phyloP scores from a whole-genome alignment of 768 basidiomycete species.

The Butyriboletus loyo region DNA sequence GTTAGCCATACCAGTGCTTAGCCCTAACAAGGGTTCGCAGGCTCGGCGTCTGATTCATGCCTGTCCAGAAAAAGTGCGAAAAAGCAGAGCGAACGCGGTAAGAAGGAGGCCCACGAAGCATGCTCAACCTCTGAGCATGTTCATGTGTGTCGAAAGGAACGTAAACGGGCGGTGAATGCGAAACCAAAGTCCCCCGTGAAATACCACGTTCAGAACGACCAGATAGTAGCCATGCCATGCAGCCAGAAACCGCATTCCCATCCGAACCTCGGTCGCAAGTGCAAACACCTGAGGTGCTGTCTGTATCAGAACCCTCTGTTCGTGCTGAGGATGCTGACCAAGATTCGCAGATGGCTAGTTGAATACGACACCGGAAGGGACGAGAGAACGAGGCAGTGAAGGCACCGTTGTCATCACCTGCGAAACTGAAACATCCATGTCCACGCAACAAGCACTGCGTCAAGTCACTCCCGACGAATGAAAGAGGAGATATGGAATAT shows the following conservation, averaged over 20 bases:
- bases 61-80: constrained; percentile 1
- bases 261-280: not conserved
- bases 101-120: not conserved
- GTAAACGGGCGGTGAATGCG: not conserved
- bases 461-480: not conserved
- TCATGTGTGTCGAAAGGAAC: not conserved
- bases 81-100: not conserved
- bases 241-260: not conserved
- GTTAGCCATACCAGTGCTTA: no score
- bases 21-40: no score
- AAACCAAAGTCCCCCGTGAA: not conserved
- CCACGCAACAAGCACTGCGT: not conserved
- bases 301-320: not conserved
- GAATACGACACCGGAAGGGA: not conserved
- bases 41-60: no score
- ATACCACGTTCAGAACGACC: constrained; percentile 14
- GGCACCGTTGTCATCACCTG: not conserved
- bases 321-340: not conserved
- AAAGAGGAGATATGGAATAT: not conserved
- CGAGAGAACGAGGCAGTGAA: not conserved
- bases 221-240: constrained; percentile 11
- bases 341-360: not conserved
- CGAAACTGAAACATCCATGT: not conserved
- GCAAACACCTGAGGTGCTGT: not conserved
- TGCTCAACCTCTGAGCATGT: not conserved